Conservation (phyloP, 2,329 filamentous ascomycete genomes). For the Ophiostoma tasmaniense region DNA sequence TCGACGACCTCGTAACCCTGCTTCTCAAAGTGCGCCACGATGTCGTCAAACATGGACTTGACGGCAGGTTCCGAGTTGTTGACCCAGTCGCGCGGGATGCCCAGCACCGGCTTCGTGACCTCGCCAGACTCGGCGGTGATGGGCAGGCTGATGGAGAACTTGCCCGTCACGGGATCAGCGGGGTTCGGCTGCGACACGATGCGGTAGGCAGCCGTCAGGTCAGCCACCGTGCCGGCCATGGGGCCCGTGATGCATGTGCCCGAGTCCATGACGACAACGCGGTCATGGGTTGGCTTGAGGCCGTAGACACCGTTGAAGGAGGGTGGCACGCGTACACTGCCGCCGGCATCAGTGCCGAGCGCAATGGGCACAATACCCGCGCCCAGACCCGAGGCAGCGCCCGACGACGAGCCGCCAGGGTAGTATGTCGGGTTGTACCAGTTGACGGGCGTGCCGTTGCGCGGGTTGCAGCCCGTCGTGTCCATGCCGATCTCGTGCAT, state of each 20-base stretch:
- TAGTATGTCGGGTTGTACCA: slow-evolving; percentile 71
- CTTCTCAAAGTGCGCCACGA: slow-evolving; percentile 48
- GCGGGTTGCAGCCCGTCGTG: slow-evolving; percentile 74
- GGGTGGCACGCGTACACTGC: slow-evolving; percentile 64
- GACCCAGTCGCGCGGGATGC: slow-evolving; percentile 62
- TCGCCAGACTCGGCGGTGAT: not conserved
- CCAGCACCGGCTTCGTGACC: slow-evolving; percentile 46
- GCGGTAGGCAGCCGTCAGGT: slow-evolving; percentile 75
- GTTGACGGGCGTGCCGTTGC: slow-evolving; percentile 66
- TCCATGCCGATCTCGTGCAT: slow-evolving; percentile 80
- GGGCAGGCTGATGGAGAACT: slow-evolving; percentile 42
- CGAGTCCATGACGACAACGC: slow-evolving; percentile 49
- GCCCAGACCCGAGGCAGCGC: slow-evolving; percentile 61
- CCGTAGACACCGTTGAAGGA: slow-evolving; percentile 74
- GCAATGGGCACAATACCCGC: slow-evolving; percentile 67
- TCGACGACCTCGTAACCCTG: slow-evolving; percentile 45
- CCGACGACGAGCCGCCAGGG: slow-evolving; percentile 72
- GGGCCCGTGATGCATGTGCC: slow-evolving; percentile 61
- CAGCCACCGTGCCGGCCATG: slow-evolving; percentile 64
- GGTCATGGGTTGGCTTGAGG: slow-evolving; percentile 68
- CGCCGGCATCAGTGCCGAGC: slow-evolving; percentile 65
- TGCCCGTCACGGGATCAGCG: slow-evolving; percentile 47
- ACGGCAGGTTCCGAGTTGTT: slow-evolving; percentile 59
- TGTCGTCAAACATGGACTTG: slow-evolving; percentile 49
- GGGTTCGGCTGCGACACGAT: slow-evolving; percentile 67